Evolutionary conservation across 2,329 filamentous ascomycete species (phyloP), one percentile per base, ranked within the genome.

Genomic region (Xylariales sp.): DNA sequence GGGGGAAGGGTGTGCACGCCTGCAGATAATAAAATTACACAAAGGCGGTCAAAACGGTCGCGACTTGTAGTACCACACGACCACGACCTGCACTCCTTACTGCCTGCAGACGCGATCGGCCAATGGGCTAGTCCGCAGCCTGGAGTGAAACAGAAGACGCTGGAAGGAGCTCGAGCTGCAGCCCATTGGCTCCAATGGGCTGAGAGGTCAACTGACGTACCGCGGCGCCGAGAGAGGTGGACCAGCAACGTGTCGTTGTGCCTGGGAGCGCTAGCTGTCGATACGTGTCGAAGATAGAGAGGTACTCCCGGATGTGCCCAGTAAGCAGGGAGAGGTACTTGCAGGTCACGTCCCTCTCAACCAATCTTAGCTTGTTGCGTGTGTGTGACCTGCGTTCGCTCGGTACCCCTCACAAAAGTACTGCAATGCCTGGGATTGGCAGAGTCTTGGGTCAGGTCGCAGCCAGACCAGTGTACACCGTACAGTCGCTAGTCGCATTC

Each of bases 101-200:
- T 61, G 61, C 61, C 57, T 63, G 61, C 60, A 64, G 59, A 44
- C 32, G 29, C 45, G 31, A 41, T 44, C 47, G 42, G 42, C 56
- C 57, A 62, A 60, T 60, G 48, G 44, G 34, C 30, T 37, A 19
- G 33, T 25, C 27, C 19, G 28, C 41, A 40, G 35, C 23, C 42
- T 42, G 32, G 54, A 50, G 52, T 62, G 60, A 65, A 63, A 64
- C 61, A 45, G 59, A 64, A 61, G 49, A 47, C 50, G 55, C 56
- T 60, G 50, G 57, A 60, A 58, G 37, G 44, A 36, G 51, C 47
- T 42, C 46, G 39, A 43, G 8, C n/a, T 25, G 23, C 8, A 8
- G 23, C 8, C 23, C 8, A 25, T 25, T 25, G 23, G 23, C 28
- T 30, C 28, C 16, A 15, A 7, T 30, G 10, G 28, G 28, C 28